Evolutionary conservation across 2,329 filamentous ascomycete genomes (phyloP), one percentile per base, ranked within the genome.

Genomic region (Sclerotinia minor): DNA sequence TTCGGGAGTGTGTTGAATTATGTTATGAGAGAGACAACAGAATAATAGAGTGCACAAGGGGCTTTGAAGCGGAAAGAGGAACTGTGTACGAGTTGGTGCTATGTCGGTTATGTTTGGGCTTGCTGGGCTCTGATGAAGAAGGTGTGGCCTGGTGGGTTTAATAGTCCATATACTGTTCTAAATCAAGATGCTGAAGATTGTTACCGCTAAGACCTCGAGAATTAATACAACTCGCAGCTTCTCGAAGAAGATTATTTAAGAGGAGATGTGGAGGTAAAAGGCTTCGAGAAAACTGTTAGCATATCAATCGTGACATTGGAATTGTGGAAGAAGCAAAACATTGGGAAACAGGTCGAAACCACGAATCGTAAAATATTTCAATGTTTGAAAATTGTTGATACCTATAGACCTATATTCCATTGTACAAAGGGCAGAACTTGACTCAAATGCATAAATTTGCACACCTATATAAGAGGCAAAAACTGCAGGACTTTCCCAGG

Each of bases 1-100:
- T 53, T 38, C 0, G 17, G 3, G 17, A 38, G 95, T 82, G 92
- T 94, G 84, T 95, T 96, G 75, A 92, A 94, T 64, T 96, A 76
- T 1, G 89, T 85, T 70, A 95, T 90, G 45, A 95, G 76, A 75
- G 47, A 95, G 76, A 75, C 84, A 83, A 79, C 90, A 92, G 79
- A 92, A 88, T 75, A 82, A 80, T 2, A 95, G 82, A 0, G 89
- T 89, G 69, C 81, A 80, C 75, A 87, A 87, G 0, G 89, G 15
- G 92, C 92, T 70, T 77, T 84, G 49, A 87, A 79, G n/a, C 92
- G 91, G 21, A 94, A 83, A 0, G 92, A 0, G 92, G 92, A 0
- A 91, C 83, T 83, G 77, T 89, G 93, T 0, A 87, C 84, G 69
- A 91, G 80, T 54, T 80, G 78, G 35, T n/a, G 9, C 9, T 17